These are phyloP conservation scores for Pythium biforme DNA, from an alignment of 352 stramenopile genomes.

Conservation along the genomic window DNA sequence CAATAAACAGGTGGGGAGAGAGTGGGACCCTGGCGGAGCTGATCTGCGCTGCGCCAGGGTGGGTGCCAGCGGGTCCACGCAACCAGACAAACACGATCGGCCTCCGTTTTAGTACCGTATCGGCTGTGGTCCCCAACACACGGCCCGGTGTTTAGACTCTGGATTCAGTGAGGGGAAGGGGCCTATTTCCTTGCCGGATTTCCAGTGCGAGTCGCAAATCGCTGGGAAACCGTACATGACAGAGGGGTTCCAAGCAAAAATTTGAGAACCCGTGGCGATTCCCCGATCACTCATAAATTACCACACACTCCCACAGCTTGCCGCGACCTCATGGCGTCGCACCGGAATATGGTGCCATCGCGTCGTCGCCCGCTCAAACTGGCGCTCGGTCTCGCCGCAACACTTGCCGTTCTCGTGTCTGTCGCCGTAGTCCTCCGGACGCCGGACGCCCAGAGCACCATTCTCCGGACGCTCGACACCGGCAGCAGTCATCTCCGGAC, in stretches of 20 bases:
- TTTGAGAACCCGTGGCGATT: conserved; percentile 5
- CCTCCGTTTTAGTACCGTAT: not conserved
- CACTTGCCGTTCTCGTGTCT: not conserved
- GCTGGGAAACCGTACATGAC: not conserved
- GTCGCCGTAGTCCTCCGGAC: not conserved
- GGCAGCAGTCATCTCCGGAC: not conserved
- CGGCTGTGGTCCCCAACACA: too few relatives aligned
- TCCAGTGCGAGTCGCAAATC: not conserved
- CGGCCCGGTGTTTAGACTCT: not conserved
- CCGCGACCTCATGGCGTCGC: conserved; percentile 9
- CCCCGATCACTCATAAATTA: conserved; percentile 14
- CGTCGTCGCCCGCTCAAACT: not conserved
- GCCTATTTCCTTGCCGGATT: not conserved
- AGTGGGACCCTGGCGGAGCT: conserved; percentile 10
- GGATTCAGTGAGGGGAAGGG: not conserved
- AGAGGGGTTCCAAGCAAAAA: not conserved
- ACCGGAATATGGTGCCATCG: conserved; percentile 6
- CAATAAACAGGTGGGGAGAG: conserved; percentile 20
- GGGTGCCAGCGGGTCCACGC: not conserved
- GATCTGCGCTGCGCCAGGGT: not conserved
- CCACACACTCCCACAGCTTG: not conserved
- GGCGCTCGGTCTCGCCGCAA: not conserved
- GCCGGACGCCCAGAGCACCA: not conserved
- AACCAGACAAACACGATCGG: not conserved
- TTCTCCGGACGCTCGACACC: not conserved